Evolutionary conservation across 768 basidiomycete genomes (phyloP), one percentile per base, ranked within the genome.

Genomic region (Hortiboletus campestris): DNA sequence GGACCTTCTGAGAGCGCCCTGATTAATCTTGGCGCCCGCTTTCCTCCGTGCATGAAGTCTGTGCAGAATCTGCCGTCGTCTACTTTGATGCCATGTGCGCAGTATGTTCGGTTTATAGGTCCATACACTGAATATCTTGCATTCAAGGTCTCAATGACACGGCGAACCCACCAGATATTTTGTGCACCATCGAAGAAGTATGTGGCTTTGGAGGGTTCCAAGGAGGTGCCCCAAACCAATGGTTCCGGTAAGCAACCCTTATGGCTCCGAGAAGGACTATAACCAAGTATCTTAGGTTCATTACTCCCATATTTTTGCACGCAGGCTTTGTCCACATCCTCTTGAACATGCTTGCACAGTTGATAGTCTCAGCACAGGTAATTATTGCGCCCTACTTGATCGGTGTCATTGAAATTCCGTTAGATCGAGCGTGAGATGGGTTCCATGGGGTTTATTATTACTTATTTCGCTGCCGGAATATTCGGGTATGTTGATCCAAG

Each of bases 371-470:
- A 8, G 89, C 87, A 35, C 86, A 90, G 72, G 91, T 89, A 65
- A 62, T 52, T 51, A 45, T 52, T 20, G 43, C 29, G 16, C 20
- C 28, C 4, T 14, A 35, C 32, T 13, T 51, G 35, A 25, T 31
- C 4, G 13, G 17, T 12, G 22, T 44, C 44, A 31, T 50, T 62
- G 7, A 64, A 7, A 0, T 22, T 42, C 53, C n/a, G 51, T 48
- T 61, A 94, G 85, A 85, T 96, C 53, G 94, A 97, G 67, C 78
- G 86, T 55, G 92, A 94, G 64, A 94, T 97, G 90, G 94, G 94
- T 10, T 90, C 94, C 0, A 76, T 78, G 28, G 88, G 88, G 0
- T 99, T 97, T 73, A 58, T 92, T 32, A 75, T 97, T 13, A 83
- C 91, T 3, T 99, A 98, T 71, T 82, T 94, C 42, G 81, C 94